Conservation (phyloP, 1,284 basidiomycete species). For the Fomitiporia mediterranea region DNA sequence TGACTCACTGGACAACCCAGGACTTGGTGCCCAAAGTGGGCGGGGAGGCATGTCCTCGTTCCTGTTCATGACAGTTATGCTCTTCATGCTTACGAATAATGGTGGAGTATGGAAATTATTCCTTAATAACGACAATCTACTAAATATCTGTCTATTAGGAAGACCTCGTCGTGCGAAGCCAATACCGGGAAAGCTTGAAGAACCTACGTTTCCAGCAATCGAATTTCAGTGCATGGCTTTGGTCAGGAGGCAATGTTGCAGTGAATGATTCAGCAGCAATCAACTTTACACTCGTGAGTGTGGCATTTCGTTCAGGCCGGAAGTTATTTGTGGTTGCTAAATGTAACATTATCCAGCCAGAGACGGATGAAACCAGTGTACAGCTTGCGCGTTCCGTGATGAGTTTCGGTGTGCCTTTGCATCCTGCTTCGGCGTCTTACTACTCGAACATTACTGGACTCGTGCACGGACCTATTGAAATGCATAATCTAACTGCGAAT, state of each 20-base stretch:
- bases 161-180: conserved; percentile 54
- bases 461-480: conserved; percentile 54
- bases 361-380: conserved; percentile 39
- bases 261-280: conserved; percentile 7
- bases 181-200: conserved; percentile 58
- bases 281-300: conserved; percentile 65
- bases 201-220: conserved; percentile 53
- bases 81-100: conserved; percentile 72
- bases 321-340: conserved; percentile 6
- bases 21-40: conserved; percentile 1
- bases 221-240: conserved; percentile 73
- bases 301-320: no score
- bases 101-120: conserved; percentile 31
- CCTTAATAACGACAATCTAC: not conserved
- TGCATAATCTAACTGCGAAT: conserved; percentile 54
- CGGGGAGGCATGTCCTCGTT: conserved; percentile 66
- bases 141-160: conserved; percentile 31
- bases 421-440: conserved; percentile 51
- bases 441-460: conserved; percentile 75
- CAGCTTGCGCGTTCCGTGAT: conserved; percentile 50
- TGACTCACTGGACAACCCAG: conserved; percentile 5
- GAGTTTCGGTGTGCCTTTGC: conserved; percentile 40
- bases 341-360: conserved; percentile 41
- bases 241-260: conserved; percentile 47
- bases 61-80: conserved; percentile 64